Evolutionary conservation across 2,329 filamentous ascomycete species (phyloP), one percentile per base, ranked within the genome.

Genomic region (Dissoconium aciculare): DNA sequence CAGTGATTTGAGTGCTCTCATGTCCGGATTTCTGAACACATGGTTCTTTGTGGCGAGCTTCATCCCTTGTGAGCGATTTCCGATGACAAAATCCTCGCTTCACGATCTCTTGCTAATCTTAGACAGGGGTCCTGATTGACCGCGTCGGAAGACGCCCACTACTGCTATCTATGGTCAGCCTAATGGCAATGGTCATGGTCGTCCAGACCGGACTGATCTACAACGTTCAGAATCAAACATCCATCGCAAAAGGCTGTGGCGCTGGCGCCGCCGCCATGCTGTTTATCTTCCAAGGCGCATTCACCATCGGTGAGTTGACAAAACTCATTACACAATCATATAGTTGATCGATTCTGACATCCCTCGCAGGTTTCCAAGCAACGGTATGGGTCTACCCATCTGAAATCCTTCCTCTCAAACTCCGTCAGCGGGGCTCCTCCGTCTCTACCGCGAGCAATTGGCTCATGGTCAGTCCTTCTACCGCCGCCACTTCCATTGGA

Each of bases 151-250:
- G 50, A 6, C 38, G 48, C n/a, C 42, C 49, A 5, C 41, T 53
- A 13, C 45, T 50, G 26, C 27, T 52, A 10, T 47, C 42, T 27
- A 51, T 52, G 43, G 46, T 52, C 26, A 37, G 38, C 8, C 33
- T 52, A 0, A 71, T 73, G 57, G 70, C 71, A 16, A 51, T 64
- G 2, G 73, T 71, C 31, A 82, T 83, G 77, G 67, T 73, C 1
- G 64, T 81, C 11, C 53, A 66, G 8, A 60, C 62, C 5, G 51
- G 55, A 8, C 43, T 54, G 15, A 48, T 54, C 35, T 62, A 56
- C 33, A 47, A 46, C 24, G 46, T 49, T 3, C 39, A 50, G 25
- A 31, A 47, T 30, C 31, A 43, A 3, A 49, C 46, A 9, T 28
- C 41, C 2, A 49, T 49, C 15, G 43, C 45, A 11, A 33, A 30